Conservation (phyloP, 2,329 filamentous ascomycete genomes). For the Claviceps sorghi region DNA sequence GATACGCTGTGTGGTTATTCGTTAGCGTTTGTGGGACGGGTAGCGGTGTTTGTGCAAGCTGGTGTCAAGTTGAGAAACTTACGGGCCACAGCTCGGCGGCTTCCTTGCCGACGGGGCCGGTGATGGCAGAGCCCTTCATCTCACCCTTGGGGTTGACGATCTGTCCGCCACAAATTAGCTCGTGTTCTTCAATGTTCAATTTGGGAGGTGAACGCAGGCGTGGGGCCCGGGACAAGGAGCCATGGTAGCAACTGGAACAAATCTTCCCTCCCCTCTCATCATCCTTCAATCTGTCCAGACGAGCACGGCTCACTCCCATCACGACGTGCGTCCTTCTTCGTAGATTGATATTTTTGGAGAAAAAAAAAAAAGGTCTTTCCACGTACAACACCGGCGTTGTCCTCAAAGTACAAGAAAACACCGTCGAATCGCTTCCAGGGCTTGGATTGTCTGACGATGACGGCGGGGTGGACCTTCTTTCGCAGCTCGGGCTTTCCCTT, state of each 20-base stretch:
- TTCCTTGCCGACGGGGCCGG: conserved; percentile 98
- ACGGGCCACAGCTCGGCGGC: conserved; percentile 98
- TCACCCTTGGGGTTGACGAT: conserved; percentile 99
- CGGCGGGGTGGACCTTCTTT: conserved; percentile 99
- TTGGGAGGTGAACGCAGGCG: not conserved
- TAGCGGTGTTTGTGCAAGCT: not conserved
- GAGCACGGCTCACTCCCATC: not conserved
- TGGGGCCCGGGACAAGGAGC: not conserved
- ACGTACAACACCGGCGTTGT: conserved; percentile 97
- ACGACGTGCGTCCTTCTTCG: not conserved
- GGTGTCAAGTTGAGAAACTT: conserved; percentile 29
- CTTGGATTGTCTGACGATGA: conserved; percentile 98
- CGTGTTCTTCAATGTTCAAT: not conserved
- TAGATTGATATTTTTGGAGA: not conserved
- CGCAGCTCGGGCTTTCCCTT: conserved; percentile 99
- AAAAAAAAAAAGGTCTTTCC: not conserved
- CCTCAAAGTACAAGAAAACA: conserved; percentile 99
- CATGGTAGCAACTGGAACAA: not conserved
- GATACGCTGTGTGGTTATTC: conserved; percentile 56
- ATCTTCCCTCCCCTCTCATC: not conserved
- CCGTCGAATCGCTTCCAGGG: conserved; percentile 98
- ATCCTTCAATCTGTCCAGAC: not conserved
- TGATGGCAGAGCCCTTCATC: conserved; percentile 99
- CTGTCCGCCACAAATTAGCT: conserved; percentile 38
- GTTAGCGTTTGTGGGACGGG: not conserved